Conservation (phyloP, 2,329 filamentous ascomycete genomes). For the Byssoonygena ceratinophila region DNA sequence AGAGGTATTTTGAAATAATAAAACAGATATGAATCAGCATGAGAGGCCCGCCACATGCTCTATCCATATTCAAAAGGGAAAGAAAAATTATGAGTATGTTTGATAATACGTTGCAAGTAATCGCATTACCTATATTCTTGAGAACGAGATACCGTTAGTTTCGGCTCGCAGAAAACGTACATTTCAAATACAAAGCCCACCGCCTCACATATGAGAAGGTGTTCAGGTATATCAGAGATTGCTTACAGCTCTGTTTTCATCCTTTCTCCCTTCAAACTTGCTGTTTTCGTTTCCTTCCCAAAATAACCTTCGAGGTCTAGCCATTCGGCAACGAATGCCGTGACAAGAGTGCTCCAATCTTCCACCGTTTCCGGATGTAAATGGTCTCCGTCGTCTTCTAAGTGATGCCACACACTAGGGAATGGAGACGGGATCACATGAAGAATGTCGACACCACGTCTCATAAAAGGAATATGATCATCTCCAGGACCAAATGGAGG, state of each 20-base stretch:
- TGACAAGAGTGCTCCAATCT: slow-evolving; percentile 79
- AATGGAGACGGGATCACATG: slow-evolving; percentile 63
- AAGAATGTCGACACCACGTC: slow-evolving; percentile 71
- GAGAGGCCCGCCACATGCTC: background rate
- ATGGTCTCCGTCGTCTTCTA: slow-evolving; percentile 73
- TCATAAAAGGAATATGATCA: slow-evolving; percentile 86
- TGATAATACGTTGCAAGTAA: background rate
- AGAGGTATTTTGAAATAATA: background rate
- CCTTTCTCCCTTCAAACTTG: slow-evolving; percentile 15
- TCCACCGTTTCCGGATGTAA: slow-evolving; percentile 67
- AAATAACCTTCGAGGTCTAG: slow-evolving; percentile 63
- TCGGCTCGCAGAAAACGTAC: background rate
- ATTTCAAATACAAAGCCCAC: background rate
- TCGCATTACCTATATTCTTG: background rate
- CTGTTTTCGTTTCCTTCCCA: slow-evolving; percentile 7
- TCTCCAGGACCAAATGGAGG: slow-evolving; percentile 55
- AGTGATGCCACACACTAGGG: slow-evolving; percentile 65
- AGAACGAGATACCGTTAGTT: background rate
- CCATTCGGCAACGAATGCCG: slow-evolving; percentile 83
- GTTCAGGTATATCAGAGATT: background rate
- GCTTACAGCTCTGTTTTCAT: slow-evolving; percentile 36
- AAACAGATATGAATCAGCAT: background rate
- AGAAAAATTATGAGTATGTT: background rate
- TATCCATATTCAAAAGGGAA: no score
- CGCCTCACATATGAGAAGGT: background rate